Conservation (phyloP, 768 basidiomycete genomes). For the Auriculariales sp. region DNA sequence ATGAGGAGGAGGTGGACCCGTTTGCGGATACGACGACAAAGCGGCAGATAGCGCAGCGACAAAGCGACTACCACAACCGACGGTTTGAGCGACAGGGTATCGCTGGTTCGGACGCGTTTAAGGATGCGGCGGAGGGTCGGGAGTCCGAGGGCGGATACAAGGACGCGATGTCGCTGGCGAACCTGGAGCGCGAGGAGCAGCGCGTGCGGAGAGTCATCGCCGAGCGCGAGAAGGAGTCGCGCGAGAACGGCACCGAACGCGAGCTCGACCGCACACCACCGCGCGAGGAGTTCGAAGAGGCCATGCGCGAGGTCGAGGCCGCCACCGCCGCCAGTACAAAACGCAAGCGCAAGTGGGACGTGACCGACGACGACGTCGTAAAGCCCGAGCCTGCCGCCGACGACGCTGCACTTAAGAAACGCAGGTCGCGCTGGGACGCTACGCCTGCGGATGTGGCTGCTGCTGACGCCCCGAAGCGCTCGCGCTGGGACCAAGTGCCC, state of each 20-base stretch:
- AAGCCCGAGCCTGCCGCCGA: slow-evolving; percentile 59
- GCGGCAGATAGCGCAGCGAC: slow-evolving; percentile 84
- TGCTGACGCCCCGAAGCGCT: slow-evolving; percentile 70
- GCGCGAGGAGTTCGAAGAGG: slow-evolving; percentile 59
- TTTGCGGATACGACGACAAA: slow-evolving; percentile 87
- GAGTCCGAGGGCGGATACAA: slow-evolving; percentile 82
- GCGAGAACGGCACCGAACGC: slow-evolving; percentile 49
- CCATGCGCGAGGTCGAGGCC: slow-evolving; percentile 37
- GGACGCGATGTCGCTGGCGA: slow-evolving; percentile 85
- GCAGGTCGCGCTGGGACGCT: slow-evolving; percentile 93
- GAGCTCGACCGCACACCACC: slow-evolving; percentile 89
- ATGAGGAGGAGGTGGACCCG: slow-evolving; percentile 84
- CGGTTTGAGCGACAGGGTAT: slow-evolving; percentile 75
- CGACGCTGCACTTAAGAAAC: slow-evolving; percentile 70
- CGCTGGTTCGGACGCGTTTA: slow-evolving; percentile 69
- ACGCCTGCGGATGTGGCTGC: slow-evolving; percentile 54
- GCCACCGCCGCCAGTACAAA: slow-evolving; percentile 36
- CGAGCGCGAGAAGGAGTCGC: slow-evolving; percentile 70
- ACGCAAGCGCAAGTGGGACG: slow-evolving; percentile 76
- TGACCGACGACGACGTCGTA: slow-evolving; percentile 27
- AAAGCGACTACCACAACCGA: slow-evolving; percentile 89
- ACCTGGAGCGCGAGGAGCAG: slow-evolving; percentile 86
- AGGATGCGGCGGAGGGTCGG: slow-evolving; percentile 45
- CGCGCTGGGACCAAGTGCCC: slow-evolving; percentile 96
- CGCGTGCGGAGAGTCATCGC: slow-evolving; percentile 74